A percentile compares a stretch with the other conserved stretches of the same genome.
These are phyloP conservation scores for Orbilia oligospora DNA, from an alignment of 2,329 filamentous ascomycete genomes.

Conservation along the genomic window DNA sequence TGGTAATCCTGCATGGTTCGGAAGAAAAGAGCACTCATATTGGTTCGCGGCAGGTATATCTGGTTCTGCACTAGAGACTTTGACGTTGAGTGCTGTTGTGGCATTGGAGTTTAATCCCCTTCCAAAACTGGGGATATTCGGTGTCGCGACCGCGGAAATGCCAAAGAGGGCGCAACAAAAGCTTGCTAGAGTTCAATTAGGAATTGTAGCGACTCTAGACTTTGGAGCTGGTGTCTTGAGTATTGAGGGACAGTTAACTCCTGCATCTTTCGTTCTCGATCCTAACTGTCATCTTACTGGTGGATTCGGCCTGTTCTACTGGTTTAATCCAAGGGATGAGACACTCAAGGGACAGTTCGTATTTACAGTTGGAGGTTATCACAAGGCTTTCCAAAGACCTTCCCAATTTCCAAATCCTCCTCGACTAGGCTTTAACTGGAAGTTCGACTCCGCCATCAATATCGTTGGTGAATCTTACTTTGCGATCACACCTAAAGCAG, in stretches of 20 bases:
- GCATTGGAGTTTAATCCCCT: too few species aligned
- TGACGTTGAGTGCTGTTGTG: too few species aligned
- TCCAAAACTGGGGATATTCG: too few species aligned
- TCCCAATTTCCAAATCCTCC: slow-evolving; percentile 66
- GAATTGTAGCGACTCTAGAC: slow-evolving; percentile 66
- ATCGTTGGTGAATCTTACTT: slow-evolving; percentile 69
- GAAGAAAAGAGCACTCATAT: too few species aligned
- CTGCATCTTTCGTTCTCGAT: slow-evolving; percentile 67
- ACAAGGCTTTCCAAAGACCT: slow-evolving; percentile 66
- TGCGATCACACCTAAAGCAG: slow-evolving; percentile 69
- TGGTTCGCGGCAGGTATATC: too few species aligned
- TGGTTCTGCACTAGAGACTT: too few species aligned
- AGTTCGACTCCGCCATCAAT: slow-evolving; percentile 64
- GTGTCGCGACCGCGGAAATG: too few species aligned
- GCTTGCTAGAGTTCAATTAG: too few species aligned
- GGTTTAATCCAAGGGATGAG: slow-evolving; percentile 62
- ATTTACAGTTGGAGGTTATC: slow-evolving; percentile 69
- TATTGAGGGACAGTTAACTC: slow-evolving; percentile 68
- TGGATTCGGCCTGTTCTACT: slow-evolving; percentile 67
- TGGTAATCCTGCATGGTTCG: too few species aligned
- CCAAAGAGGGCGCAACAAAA: too few species aligned
- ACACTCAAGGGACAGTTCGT: slow-evolving; percentile 67
- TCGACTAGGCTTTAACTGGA: slow-evolving; percentile 67
- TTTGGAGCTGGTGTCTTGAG: slow-evolving; percentile 66
- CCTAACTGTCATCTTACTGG: slow-evolving; percentile 68